These are phyloP conservation scores for Sporothrix luriei DNA, from an alignment of 2,329 filamentous ascomycete genomes.

Conservation along the genomic window DNA sequence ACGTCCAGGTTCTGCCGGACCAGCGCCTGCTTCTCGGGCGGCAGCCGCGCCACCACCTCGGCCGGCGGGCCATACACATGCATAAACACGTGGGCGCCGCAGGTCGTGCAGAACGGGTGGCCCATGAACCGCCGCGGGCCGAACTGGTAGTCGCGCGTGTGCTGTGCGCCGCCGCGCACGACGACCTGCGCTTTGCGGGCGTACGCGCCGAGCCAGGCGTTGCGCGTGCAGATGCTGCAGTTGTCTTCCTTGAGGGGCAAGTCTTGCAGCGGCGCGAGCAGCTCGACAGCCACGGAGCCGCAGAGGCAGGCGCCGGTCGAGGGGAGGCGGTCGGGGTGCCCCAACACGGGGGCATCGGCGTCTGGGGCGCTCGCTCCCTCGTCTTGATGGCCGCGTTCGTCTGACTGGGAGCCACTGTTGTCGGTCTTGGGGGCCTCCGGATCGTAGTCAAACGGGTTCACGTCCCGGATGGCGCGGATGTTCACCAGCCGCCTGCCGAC, in stretches of 20 bases:
- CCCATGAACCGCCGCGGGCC: conserved; percentile 33
- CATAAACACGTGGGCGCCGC: conserved; percentile 34
- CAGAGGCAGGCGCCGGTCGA: conserved; percentile 32
- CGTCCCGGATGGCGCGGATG: conserved; percentile 14
- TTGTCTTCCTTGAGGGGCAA: conserved; percentile 34
- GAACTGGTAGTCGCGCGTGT: conserved; percentile 32
- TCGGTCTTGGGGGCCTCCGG: neutral
- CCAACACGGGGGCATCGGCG: neutral
- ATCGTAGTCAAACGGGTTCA: conserved; percentile 30
- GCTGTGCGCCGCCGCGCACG: conserved; percentile 25
- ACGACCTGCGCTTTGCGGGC: conserved; percentile 27
- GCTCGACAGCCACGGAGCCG: conserved; percentile 31
- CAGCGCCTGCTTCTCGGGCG: conserved; percentile 28
- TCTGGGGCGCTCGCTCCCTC: neutral
- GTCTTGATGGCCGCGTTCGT: no score
- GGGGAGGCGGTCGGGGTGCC: neutral
- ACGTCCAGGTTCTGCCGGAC: conserved; percentile 32
- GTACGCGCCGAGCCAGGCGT: conserved; percentile 33
- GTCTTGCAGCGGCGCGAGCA: conserved; percentile 23
- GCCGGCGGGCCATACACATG: conserved; percentile 33
- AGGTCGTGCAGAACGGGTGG: conserved; percentile 34
- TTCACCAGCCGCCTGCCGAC: conserved; percentile 22
- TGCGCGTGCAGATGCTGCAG: conserved; percentile 35
- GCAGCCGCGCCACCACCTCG: conserved; percentile 24
- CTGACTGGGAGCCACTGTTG: neutral